Percentiles rank a stretch among this genome's conserved stretches.
These are phyloP conservation scores for Calonectria crousiana DNA, from an alignment of 2,329 filamentous ascomycete genomes.

Conservation along the genomic window DNA sequence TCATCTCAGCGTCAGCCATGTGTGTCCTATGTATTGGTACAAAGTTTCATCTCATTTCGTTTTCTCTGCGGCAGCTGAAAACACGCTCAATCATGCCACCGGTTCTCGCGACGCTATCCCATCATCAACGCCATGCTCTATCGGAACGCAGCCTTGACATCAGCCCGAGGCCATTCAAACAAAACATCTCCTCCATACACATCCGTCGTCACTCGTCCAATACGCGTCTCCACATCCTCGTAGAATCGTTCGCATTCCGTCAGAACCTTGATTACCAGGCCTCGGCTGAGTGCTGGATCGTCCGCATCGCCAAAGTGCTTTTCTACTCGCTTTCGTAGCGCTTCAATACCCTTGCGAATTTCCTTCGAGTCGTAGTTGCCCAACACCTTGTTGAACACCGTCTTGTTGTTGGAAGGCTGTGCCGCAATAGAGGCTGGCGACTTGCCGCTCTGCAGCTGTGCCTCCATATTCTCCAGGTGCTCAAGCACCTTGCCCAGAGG, in stretches of 20 bases:
- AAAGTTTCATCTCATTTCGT: constrained; percentile 2
- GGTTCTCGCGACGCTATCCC: neutral
- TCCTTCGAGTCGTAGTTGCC: constrained; percentile 85
- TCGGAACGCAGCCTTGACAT: constrained; percentile 71
- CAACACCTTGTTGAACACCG: constrained; percentile 87
- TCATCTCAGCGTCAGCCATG: constrained; percentile 11
- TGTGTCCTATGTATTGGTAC: constrained; percentile 15
- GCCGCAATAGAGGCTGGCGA: constrained; percentile 75
- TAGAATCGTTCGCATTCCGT: constrained; percentile 74
- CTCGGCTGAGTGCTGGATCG: constrained; percentile 73
- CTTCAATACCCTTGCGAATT: constrained; percentile 89
- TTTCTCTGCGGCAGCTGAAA: neutral
- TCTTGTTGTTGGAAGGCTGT: constrained; percentile 85
- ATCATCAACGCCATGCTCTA: constrained; percentile 26
- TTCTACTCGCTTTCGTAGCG: constrained; percentile 90
- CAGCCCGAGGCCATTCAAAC: constrained; percentile 75
- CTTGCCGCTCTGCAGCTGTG: constrained; percentile 72
- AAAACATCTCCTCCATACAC: constrained; percentile 74
- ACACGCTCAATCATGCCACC: neutral
- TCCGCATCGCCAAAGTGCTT: constrained; percentile 97
- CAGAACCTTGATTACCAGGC: constrained; percentile 69
- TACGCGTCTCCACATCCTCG: constrained; percentile 70
- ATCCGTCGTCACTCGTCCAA: constrained; percentile 70
- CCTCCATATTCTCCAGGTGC: constrained; percentile 90
- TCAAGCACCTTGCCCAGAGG: constrained; percentile 92